A percentile compares a stretch with the other conserved stretches of the same genome.
phyloP scores from a whole-genome alignment of 192 early-diverging fungal species.

The Coemansia sp. region DNA sequence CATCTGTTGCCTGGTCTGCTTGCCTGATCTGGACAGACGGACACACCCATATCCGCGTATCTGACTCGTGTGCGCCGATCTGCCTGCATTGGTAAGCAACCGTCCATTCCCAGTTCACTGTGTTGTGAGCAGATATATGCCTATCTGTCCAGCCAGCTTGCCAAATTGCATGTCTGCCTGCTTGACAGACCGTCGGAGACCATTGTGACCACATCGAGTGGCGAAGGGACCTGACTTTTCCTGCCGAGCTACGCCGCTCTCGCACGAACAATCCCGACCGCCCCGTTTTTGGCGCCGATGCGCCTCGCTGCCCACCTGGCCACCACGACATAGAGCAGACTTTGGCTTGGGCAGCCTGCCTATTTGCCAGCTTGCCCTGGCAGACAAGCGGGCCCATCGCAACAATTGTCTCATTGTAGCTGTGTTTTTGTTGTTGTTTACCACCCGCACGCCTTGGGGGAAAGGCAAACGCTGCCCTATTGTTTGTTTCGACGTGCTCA shows the following conservation, averaged over 20 bases:
- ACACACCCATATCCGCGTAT: neutral
- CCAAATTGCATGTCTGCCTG: neutral
- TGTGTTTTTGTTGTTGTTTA: constrained; percentile 15
- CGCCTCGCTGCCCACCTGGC: neutral
- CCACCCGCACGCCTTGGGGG: constrained; percentile 1
- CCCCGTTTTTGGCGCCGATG: neutral
- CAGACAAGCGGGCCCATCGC: neutral
- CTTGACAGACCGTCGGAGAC: constrained; percentile 1
- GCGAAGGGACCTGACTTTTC: neutral
- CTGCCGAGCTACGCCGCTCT: constrained; percentile 8
- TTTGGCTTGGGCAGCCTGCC: neutral
- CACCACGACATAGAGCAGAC: neutral
- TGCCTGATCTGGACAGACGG: neutral
- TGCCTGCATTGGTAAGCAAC: constrained; percentile 3
- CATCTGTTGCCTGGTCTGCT: neutral
- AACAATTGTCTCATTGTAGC: constrained; percentile 4
- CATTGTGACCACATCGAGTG: neutral
- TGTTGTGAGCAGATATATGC: neutral
- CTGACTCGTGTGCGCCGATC: constrained; percentile 5
- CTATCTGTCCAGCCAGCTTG: neutral
- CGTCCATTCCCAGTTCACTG: neutral
- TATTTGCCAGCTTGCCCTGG: neutral
- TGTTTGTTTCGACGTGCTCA: neutral
- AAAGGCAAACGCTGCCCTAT: neutral
- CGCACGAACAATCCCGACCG: neutral